Conservation (phyloP, 2,329 filamentous ascomycete species). For the Hypoxylon sp. region DNA sequence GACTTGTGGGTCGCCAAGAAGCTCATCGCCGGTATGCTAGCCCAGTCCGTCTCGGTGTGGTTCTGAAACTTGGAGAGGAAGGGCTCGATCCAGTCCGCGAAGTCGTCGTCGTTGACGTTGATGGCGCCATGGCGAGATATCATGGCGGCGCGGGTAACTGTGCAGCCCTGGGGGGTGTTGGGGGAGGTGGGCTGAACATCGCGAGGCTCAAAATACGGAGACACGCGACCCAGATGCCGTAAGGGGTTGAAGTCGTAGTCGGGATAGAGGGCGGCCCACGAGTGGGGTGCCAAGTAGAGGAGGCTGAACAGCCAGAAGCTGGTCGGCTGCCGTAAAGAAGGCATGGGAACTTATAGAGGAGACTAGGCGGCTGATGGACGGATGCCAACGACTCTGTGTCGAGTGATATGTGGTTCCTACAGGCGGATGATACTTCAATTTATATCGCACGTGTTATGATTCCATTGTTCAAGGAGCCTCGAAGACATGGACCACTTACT, state of each 20-base stretch:
- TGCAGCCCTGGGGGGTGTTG: constrained; percentile 57
- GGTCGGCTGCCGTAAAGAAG: not conserved
- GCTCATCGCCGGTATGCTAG: constrained; percentile 58
- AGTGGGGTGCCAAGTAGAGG: not conserved
- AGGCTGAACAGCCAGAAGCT: not conserved
- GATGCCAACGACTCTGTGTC: not conserved
- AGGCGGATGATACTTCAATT: not conserved
- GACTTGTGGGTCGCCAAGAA: constrained; percentile 64
- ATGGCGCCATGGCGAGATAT: constrained; percentile 66
- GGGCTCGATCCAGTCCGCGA: constrained; percentile 62
- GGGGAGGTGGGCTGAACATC: constrained; percentile 53
- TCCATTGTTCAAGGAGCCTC: not conserved
- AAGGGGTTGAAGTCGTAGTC: constrained; percentile 60
- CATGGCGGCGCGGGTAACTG: constrained; percentile 59
- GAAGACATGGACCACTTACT: not conserved
- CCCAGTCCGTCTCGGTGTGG: constrained; percentile 62
- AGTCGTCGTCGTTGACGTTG: constrained; percentile 66
- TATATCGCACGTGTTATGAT: not conserved
- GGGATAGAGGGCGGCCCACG: constrained; percentile 47
- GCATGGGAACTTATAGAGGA: not conserved
- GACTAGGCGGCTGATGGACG: not conserved
- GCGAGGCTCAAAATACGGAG: constrained; percentile 64
- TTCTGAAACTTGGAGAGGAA: constrained; percentile 66
- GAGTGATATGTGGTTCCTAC: not conserved
- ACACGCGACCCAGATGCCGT: constrained; percentile 60